phyloP scores from a whole-genome alignment of 768 basidiomycete genomes.

The Mrakia gelida region DNA sequence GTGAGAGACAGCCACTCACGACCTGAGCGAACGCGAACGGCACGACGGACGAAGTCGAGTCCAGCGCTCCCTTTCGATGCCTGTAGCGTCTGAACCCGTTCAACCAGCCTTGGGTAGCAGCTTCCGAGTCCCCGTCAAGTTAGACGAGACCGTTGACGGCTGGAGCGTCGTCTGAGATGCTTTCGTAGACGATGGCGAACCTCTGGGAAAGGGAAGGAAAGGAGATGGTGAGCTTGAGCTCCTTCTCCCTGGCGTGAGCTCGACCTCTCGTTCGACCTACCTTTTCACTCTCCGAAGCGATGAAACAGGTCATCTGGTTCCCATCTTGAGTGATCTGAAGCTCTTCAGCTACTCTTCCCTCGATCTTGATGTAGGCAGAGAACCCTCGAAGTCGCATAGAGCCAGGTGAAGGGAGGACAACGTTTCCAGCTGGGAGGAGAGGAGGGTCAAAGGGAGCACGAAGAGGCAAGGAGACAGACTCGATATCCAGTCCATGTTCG shows the following conservation, averaged over 20 bases:
- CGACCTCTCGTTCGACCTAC: too few species aligned
- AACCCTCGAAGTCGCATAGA: background rate
- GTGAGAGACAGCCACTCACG: background rate
- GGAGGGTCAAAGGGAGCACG: too few species aligned
- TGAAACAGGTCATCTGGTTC: slow-evolving; percentile 2
- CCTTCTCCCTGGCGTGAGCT: background rate
- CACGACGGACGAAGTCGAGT: background rate
- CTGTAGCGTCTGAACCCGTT: background rate
- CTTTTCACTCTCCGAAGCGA: background rate
- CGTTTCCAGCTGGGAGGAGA: too few species aligned
- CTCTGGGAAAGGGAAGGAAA: background rate
- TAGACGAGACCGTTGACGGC: background rate
- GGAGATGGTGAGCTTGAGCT: background rate
- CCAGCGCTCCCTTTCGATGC: background rate
- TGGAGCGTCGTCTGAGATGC: background rate
- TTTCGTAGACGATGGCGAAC: background rate
- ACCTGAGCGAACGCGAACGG: background rate
- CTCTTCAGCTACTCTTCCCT: background rate
- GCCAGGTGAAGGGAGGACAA: background rate
- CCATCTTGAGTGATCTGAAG: background rate
- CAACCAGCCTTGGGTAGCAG: background rate
- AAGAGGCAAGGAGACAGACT: too few species aligned
- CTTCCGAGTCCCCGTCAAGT: background rate
- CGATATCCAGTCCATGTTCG: too few species aligned
- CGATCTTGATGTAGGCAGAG: background rate